Conservation (phyloP, 176 grass and related monocot species). For the barley (Hordeum vulgare) region MorexV3_pseudomolecules_assembly NC_058520.1:617866970-617867469, state of each 20-base stretch:
- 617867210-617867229: conserved; percentile 41
- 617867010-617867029: neutral
- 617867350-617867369: too few species aligned
- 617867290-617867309: neutral
- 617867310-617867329: too few species aligned
- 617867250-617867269: conserved; percentile 18
- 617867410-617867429: neutral
- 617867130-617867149: conserved; percentile 51
- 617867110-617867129: conserved; percentile 46
- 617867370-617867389: neutral
- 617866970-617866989: neutral
- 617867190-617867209: conserved; percentile 19
- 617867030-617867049: conserved; percentile 37
- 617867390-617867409: conserved; percentile 16
- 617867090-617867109: conserved; percentile 72
- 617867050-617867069: conserved; percentile 58
- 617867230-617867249: conserved; percentile 39
- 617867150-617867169: conserved; percentile 35
- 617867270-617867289: neutral
- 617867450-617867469: neutral
- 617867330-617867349: neutral
- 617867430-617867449: too few species aligned
- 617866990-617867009: neutral
- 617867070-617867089: conserved; percentile 65
- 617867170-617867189: conserved; percentile 39